Percentiles rank a stretch among this genome's conserved stretches.
phyloP scores from a whole-genome alignment of 2,329 filamentous ascomycete species.

The Xylaria sp. region DNA sequence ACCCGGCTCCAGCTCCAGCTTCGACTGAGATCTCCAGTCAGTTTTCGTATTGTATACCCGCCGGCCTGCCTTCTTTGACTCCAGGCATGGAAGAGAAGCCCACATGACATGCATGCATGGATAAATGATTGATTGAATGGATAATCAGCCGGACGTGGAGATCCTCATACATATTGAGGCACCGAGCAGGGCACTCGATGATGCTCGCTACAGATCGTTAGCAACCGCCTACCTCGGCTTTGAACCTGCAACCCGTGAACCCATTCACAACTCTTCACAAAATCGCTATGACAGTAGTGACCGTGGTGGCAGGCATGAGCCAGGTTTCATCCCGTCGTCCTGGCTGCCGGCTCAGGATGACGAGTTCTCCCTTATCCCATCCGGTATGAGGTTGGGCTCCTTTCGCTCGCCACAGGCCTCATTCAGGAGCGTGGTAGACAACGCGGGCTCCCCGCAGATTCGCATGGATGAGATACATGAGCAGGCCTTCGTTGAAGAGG shows the following conservation, averaged over 20 bases:
- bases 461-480: conserved; percentile 2
- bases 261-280: neutral
- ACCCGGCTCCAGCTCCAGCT: no score
- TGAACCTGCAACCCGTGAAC: conserved; percentile 6
- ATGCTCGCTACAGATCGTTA: conserved; percentile 45
- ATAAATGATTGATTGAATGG: conserved; percentile 21
- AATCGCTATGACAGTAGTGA: neutral
- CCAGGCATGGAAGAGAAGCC: neutral
- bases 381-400: conserved; percentile 13
- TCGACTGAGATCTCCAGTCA: neutral
- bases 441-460: conserved; percentile 34
- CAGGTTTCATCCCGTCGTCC: neutral
- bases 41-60: neutral
- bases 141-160: conserved; percentile 38
- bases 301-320: neutral
- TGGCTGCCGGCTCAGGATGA: conserved; percentile 5
- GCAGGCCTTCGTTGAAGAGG: conserved; percentile 1
- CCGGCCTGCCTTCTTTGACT: neutral
- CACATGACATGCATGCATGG: conserved; percentile 15
- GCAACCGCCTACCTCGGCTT: conserved; percentile 50
- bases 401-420: conserved; percentile 36
- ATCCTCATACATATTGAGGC: conserved; percentile 53
- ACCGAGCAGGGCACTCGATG: conserved; percentile 44
- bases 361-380: conserved; percentile 4
- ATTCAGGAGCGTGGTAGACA: conserved; percentile 43